Conservation (phyloP, 371 early-diverging fungal genomes). For the Mucor mucedo region DNA sequence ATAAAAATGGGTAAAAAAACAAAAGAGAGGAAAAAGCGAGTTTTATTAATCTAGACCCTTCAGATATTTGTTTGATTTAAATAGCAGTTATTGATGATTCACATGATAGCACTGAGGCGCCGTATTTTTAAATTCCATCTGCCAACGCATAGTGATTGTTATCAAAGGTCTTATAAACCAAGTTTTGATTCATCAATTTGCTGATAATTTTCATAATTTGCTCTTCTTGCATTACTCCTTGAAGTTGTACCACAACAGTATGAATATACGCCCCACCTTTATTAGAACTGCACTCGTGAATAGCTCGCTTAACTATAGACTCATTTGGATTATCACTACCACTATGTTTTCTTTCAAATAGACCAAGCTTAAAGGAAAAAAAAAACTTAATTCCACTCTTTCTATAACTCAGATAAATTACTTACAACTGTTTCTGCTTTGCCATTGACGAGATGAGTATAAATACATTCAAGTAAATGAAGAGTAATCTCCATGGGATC, state of each 20-base stretch:
- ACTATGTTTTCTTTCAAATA: neutral
- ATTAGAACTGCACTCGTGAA: neutral
- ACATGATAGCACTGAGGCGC: neutral
- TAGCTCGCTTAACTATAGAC: conserved; percentile 2
- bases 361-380: neutral
- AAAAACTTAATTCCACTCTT: neutral
- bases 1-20: neutral
- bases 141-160: conserved; percentile 1
- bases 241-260: neutral
- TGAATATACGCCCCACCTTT: conserved; percentile 3
- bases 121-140: neutral
- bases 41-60: conserved; percentile 4
- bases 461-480: conserved; percentile 60
- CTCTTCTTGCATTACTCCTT: neutral
- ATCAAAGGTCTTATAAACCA: neutral
- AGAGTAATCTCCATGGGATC: conserved; percentile 74
- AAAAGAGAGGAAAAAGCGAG: neutral
- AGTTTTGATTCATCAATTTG: neutral
- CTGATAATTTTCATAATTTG: neutral
- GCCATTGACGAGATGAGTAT: neutral
- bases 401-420: neutral
- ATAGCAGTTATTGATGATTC: neutral
- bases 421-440: neutral
- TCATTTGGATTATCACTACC: too few species aligned
- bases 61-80: conserved; percentile 1